Conservation (phyloP, 345 rosid genomes). For the Dipteronia dyeriana region DNA sequence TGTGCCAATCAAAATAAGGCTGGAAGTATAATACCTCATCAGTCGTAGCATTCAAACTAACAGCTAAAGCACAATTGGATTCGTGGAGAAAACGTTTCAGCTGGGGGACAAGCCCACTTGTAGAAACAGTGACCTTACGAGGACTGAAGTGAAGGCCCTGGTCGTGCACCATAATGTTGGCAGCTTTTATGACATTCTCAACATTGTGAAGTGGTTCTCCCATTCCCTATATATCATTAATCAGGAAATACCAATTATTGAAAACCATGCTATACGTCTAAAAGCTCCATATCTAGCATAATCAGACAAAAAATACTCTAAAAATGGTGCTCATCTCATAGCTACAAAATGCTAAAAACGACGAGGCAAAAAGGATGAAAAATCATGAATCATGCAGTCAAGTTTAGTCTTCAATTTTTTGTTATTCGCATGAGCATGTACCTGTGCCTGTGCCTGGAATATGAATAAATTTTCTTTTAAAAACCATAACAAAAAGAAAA, state of each 20-base stretch:
- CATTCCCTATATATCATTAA: constrained; percentile 69
- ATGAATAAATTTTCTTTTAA: neutral
- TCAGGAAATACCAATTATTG: neutral
- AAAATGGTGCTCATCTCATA: neutral
- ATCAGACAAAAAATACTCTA: neutral
- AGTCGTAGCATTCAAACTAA: constrained; percentile 93
- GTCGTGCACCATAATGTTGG: constrained; percentile 80
- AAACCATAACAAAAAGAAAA: neutral
- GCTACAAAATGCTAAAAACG: neutral
- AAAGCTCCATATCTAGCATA: neutral
- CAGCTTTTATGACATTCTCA: constrained; percentile 79
- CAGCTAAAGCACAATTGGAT: constrained; percentile 84
- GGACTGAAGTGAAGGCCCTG: constrained; percentile 96
- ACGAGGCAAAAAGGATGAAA: neutral
- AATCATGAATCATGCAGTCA: neutral
- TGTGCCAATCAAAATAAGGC: constrained; percentile 1
- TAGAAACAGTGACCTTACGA: constrained; percentile 89
- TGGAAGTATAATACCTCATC: constrained; percentile 67
- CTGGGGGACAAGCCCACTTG: constrained; percentile 96
- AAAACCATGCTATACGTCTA: neutral
- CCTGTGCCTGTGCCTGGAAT: neutral
- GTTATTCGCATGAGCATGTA: neutral
- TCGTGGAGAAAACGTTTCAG: constrained; percentile 76
- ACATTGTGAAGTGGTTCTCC: constrained; percentile 94
- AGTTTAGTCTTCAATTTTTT: neutral